These are phyloP conservation scores for Micractinium sp. DNA, from an alignment of 139 green algal species.

Conservation along the genomic window DNA sequence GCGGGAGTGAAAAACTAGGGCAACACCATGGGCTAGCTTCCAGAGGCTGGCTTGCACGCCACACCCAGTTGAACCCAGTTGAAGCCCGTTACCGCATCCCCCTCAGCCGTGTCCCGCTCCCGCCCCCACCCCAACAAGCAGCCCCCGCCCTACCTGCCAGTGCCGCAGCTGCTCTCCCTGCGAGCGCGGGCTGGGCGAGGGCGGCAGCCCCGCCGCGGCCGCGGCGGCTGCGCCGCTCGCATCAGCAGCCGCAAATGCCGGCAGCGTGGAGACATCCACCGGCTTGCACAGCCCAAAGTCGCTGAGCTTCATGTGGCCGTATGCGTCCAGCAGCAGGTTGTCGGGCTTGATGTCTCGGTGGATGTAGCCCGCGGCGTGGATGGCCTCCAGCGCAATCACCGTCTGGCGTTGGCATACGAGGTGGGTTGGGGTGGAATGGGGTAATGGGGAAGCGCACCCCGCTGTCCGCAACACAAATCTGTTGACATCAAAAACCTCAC, in stretches of 20 bases:
- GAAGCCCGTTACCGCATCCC: no score
- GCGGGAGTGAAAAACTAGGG: no score
- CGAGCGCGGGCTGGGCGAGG: constrained; percentile 27
- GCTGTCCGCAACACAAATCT: no score
- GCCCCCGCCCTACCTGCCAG: constrained; percentile 57
- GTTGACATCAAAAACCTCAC: no score
- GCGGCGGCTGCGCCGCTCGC: background rate
- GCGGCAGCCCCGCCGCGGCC: background rate
- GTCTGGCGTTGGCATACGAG: constrained; percentile 36
- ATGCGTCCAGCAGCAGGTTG: constrained; percentile 91
- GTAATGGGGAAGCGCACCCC: no score
- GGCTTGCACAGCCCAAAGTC: constrained; percentile 99
- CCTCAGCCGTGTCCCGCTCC: no score
- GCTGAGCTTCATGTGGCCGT: constrained; percentile 95
- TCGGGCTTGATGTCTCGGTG: constrained; percentile 99
- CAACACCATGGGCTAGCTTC: no score
- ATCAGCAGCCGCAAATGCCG: constrained; percentile 45
- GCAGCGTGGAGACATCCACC: constrained; percentile 74
- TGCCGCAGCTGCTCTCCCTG: constrained; percentile 63
- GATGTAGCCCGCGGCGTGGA: constrained; percentile 93
- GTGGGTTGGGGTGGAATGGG: background rate
- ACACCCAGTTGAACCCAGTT: no score
- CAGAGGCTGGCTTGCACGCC: no score
- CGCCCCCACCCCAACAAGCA: background rate
- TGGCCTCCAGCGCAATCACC: constrained; percentile 88